Conservation (phyloP, 2,329 filamentous ascomycete genomes). For the Didymella lethalis region DNA sequence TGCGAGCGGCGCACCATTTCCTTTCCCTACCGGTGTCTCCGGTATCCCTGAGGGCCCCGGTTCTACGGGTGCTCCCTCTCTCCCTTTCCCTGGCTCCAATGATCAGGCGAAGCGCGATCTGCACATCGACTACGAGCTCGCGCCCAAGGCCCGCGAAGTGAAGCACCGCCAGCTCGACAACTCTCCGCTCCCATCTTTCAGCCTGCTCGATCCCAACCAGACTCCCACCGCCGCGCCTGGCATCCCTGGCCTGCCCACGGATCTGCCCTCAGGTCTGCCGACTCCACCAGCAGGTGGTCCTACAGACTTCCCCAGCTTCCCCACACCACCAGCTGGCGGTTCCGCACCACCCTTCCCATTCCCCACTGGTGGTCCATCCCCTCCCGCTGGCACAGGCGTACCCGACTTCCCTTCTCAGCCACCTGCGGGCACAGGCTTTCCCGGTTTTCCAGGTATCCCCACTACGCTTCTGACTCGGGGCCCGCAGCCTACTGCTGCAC, state of each 20-base stretch:
- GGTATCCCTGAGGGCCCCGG: neutral
- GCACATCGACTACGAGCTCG: slow-evolving; percentile 30
- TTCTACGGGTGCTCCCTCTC: neutral
- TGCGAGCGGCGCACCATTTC: neutral
- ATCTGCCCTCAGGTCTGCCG: neutral
- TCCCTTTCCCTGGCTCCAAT: slow-evolving; percentile 2
- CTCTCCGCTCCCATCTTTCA: slow-evolving; percentile 24
- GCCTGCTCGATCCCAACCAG: slow-evolving; percentile 18
- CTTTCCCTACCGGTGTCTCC: neutral
- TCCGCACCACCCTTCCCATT: neutral
- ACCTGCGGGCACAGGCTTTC: slow-evolving; percentile 8
- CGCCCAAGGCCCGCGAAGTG: slow-evolving; percentile 13
- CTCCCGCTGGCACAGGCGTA: neutral
- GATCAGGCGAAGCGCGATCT: slow-evolving; percentile 16
- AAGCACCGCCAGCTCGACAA: slow-evolving; percentile 16
- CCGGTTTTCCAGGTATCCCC: slow-evolving; percentile 8
- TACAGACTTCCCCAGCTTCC: neutral
- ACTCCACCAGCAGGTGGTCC: slow-evolving; percentile 1
- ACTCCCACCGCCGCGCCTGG: slow-evolving; percentile 4
- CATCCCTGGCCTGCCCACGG: neutral
- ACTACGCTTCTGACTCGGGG: slow-evolving; percentile 24
- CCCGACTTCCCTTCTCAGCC: slow-evolving; percentile 5
- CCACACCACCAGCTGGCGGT: neutral
- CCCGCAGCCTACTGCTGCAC: slow-evolving; percentile 21
- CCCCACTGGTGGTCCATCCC: neutral